phyloP scores from a whole-genome alignment of 805 yeast species.

The Suhomyces pyralidae region DNA sequence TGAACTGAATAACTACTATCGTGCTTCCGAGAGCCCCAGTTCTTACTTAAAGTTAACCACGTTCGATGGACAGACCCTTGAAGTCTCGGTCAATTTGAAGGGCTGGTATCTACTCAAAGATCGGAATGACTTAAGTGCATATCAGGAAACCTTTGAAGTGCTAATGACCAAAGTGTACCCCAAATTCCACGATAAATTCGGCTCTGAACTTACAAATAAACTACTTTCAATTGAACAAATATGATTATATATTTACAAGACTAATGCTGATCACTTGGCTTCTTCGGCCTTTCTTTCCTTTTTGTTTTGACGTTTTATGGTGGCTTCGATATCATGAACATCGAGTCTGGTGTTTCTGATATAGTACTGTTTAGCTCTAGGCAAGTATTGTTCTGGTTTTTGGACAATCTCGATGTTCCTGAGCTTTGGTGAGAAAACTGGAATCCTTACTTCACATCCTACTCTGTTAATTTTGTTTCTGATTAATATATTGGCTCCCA shows the following conservation, averaged over 20 bases:
- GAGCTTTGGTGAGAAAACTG: constrained; percentile 76
- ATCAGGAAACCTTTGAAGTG: constrained; percentile 29
- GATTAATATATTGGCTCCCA: constrained; percentile 72
- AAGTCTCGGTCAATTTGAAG: constrained; percentile 20
- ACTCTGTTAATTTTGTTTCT: constrained; percentile 79
- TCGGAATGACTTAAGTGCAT: not conserved
- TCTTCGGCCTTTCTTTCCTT: constrained; percentile 9
- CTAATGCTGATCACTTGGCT: constrained; percentile 1
- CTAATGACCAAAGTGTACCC: constrained; percentile 26
- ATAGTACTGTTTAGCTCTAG: constrained; percentile 84
- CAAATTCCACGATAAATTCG: constrained; percentile 19
- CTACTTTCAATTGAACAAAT: constrained; percentile 7
- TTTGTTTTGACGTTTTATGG: constrained; percentile 23
- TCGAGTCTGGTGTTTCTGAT: constrained; percentile 78
- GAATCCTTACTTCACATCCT: constrained; percentile 84
- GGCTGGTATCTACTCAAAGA: constrained; percentile 28
- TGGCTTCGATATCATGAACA: constrained; percentile 63
- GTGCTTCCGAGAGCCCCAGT: not conserved
- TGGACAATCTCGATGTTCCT: constrained; percentile 73
- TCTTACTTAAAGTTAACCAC: not conserved
- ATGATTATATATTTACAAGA: constrained; percentile 3
- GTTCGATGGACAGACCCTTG: constrained; percentile 2
- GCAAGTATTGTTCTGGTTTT: constrained; percentile 67
- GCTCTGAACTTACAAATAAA: constrained; percentile 15
- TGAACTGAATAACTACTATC: not conserved